These are phyloP conservation scores for Phytophthora citricola DNA, from an alignment of 352 stramenopile genomes.

Conservation along the genomic window DNA sequence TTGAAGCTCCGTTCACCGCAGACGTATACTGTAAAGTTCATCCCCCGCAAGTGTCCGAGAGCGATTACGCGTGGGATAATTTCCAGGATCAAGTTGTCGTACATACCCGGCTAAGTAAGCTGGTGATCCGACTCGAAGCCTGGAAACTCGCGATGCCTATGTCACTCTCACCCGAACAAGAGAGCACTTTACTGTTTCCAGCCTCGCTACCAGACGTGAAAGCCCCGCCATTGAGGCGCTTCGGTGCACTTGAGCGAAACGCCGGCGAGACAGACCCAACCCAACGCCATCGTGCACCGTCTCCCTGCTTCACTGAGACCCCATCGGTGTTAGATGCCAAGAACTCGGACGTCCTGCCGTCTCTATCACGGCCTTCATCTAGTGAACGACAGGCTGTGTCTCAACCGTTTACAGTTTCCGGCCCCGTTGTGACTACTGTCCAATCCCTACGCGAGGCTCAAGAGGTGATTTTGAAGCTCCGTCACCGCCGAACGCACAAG, in stretches of 20 bases:
- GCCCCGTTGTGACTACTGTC: slow-evolving; percentile 21
- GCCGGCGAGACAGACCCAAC: background rate
- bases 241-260: slow-evolving; percentile 57
- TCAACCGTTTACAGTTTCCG: background rate
- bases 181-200: slow-evolving; percentile 31
- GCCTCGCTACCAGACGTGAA: slow-evolving; percentile 41
- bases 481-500: slow-evolving; percentile 25
- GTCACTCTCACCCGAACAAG: background rate
- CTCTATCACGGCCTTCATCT: slow-evolving; percentile 19
- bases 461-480: slow-evolving; percentile 49
- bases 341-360: background rate
- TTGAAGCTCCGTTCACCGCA: slow-evolving; percentile 22
- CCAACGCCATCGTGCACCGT: slow-evolving; percentile 8
- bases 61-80: slow-evolving; percentile 64
- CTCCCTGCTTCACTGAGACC: slow-evolving; percentile 1
- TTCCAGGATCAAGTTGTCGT: slow-evolving; percentile 77
- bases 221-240: slow-evolving; percentile 60
- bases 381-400: background rate
- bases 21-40: slow-evolving; percentile 51
- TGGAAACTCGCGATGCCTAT: slow-evolving; percentile 18
- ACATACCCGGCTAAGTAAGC: slow-evolving; percentile 59
- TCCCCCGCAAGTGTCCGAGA: slow-evolving; percentile 39
- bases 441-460: slow-evolving; percentile 39
- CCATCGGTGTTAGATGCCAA: slow-evolving; percentile 4
- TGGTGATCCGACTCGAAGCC: slow-evolving; percentile 51